A percentile compares a stretch with the other conserved stretches of the same genome.
Evolutionary conservation across 2,329 filamentous ascomycete genomes (phyloP).

Genomic region (Colletotrichum cuscutae): DNA sequence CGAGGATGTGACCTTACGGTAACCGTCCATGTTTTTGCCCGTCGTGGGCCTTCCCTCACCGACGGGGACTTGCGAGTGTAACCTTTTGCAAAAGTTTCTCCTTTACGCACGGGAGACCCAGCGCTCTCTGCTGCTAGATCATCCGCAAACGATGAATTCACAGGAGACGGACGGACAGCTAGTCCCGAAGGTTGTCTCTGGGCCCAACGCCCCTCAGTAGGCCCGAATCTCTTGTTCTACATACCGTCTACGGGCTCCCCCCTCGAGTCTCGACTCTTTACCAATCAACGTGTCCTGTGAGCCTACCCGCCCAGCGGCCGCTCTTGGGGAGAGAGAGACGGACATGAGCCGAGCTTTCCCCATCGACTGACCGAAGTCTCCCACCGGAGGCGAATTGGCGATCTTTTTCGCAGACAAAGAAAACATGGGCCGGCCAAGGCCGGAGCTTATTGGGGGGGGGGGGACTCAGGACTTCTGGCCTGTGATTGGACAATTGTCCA

Average conservation of each 20-base stretch:
- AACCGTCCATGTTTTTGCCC: background rate
- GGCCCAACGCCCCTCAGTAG: background rate
- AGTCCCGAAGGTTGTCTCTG: background rate
- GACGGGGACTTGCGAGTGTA: background rate
- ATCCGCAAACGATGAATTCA: background rate
- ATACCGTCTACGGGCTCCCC: no score
- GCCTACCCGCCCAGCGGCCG: no score
- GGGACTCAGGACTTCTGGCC: background rate
- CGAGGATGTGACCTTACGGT: background rate
- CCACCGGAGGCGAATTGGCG: background rate
- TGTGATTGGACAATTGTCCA: background rate
- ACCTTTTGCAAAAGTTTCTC: background rate
- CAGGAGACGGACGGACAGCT: no score
- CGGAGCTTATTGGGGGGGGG: background rate
- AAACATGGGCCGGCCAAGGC: constrained; percentile 13
- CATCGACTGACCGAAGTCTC: background rate
- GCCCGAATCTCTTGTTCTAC: background rate
- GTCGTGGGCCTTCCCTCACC: background rate
- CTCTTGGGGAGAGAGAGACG: background rate
- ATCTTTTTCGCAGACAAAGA: background rate
- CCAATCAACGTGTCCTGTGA: background rate
- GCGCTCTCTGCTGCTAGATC: background rate
- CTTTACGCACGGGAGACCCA: background rate
- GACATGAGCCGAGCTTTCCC: background rate
- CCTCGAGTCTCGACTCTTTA: background rate